phyloP scores from a whole-genome alignment of 2,329 filamentous ascomycete species.

The Lachnellula hyalina region DNA sequence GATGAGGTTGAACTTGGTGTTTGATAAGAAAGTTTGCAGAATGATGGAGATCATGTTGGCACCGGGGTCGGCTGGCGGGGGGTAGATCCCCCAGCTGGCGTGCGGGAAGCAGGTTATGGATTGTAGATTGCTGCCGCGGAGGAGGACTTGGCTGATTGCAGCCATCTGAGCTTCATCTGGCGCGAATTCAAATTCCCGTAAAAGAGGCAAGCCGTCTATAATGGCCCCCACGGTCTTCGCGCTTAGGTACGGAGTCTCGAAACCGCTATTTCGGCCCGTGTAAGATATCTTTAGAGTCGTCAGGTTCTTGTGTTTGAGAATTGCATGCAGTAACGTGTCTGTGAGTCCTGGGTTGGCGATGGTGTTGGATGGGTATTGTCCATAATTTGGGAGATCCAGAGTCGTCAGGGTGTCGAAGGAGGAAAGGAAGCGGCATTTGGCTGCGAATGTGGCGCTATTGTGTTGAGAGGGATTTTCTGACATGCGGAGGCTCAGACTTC shows the following conservation, averaged over 20 bases:
- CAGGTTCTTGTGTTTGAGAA: slow-evolving; percentile 5
- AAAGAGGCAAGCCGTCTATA: background rate
- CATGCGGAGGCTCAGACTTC: background rate
- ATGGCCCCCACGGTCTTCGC: background rate
- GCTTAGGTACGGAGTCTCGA: background rate
- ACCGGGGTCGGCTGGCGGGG: background rate
- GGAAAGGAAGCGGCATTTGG: slow-evolving; percentile 3
- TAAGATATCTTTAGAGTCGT: background rate
- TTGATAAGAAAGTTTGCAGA: background rate
- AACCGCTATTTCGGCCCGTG: background rate
- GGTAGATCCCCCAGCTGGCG: background rate
- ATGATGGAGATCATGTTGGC: background rate
- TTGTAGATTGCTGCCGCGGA: background rate
- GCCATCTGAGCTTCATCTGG: background rate
- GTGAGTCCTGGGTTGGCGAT: background rate
- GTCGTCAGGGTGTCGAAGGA: slow-evolving; percentile 5
- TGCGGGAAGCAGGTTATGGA: slow-evolving; percentile 1
- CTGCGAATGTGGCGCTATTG: background rate
- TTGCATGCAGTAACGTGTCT: background rate
- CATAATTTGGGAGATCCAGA: background rate
- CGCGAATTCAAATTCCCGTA: background rate
- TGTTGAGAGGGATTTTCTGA: background rate
- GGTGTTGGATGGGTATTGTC: background rate
- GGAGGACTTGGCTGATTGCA: background rate
- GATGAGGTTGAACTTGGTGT: background rate